phyloP scores from a whole-genome alignment of 75 land plant species.

The Pinus tabuliformis region DNA sequence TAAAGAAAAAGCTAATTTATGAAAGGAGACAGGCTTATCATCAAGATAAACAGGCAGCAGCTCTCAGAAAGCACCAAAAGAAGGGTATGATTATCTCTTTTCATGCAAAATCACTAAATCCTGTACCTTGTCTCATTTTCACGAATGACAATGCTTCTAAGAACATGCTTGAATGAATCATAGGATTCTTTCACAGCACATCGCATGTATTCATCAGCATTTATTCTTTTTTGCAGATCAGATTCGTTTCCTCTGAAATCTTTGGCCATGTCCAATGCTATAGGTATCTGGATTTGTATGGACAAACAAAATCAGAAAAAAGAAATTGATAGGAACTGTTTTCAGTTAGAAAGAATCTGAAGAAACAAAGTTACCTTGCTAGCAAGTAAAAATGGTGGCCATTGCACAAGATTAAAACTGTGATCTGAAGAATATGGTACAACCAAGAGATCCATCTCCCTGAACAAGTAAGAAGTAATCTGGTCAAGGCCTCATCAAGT shows the following conservation, averaged over 20 bases:
- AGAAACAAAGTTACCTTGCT: constrained; percentile 46
- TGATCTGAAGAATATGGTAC: constrained; percentile 53
- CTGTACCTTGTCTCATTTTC: constrained; percentile 16
- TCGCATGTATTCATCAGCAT: constrained; percentile 65
- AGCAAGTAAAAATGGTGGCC: constrained; percentile 90
- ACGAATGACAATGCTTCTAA: constrained; percentile 20
- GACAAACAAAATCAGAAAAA: neutral
- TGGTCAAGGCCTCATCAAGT: neutral
- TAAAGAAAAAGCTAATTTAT: neutral
- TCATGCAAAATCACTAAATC: neutral
- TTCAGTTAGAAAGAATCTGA: neutral
- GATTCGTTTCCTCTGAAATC: constrained; percentile 63
- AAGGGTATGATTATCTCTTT: neutral
- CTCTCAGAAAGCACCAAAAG: neutral
- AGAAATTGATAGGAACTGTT: neutral
- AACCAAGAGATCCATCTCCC: constrained; percentile 75
- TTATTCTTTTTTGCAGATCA: constrained; percentile 50
- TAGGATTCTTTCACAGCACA: constrained; percentile 49
- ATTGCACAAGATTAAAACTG: constrained; percentile 26
- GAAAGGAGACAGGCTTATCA: neutral
- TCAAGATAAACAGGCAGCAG: neutral
- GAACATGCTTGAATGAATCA: constrained; percentile 22
- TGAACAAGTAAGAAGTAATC: constrained; percentile 12
- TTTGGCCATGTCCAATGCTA: constrained; percentile 71
- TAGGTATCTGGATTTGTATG: constrained; percentile 47